Evolutionary conservation across 2,329 filamentous ascomycete genomes (phyloP), one percentile per base, ranked within the genome.

Genomic region (Aureobasidium mangrovei): DNA sequence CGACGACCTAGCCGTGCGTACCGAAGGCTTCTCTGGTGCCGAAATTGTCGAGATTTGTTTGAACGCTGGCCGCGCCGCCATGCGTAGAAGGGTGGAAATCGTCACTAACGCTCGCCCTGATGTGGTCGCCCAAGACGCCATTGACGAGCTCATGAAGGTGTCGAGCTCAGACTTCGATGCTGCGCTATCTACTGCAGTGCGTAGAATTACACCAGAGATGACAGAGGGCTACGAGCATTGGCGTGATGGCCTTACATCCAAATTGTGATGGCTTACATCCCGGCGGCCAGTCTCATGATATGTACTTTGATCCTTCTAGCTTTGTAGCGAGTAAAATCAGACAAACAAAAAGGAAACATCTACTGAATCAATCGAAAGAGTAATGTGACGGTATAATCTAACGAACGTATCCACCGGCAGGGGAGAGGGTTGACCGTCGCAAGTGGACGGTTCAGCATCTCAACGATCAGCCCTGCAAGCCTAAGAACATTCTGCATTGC

Each of bases 1-100:
- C 7, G 70, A 76, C 0, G 72, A 75, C 46, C 71, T 95, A 31
- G 86, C 87, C 4, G 64, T 67, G 12, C 68, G 73, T 44, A 86
- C 86, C 0, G 84, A 90, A 6, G 89, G 89, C 0, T 88, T 87
- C 67, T 93, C 89, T 1, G 91, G 91, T 2, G 90, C 91, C 0
- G 91, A 96, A 70, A 81, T 96, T 57, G 79, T 83, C 39, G 77
- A 73, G 24, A 76, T 86, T 4, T 76, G 73, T 60, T 24, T 55
- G 10, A 53, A 57, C 4, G 56, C 56, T 7, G 39, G 24, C 29
- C 66, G 66, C 49, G 62, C 62, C 43, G 58, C 60, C 41, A 43
- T 53, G 52, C 41, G 51, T 24, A 49, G 52, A 39, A 43, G 45
- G 10, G 38, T 55, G 1, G 26, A 39, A 3, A 39, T 26, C 2